Base-by-base conservation (phyloP, 805 yeast genomes). In the Lachancea thermotolerans region DNA sequence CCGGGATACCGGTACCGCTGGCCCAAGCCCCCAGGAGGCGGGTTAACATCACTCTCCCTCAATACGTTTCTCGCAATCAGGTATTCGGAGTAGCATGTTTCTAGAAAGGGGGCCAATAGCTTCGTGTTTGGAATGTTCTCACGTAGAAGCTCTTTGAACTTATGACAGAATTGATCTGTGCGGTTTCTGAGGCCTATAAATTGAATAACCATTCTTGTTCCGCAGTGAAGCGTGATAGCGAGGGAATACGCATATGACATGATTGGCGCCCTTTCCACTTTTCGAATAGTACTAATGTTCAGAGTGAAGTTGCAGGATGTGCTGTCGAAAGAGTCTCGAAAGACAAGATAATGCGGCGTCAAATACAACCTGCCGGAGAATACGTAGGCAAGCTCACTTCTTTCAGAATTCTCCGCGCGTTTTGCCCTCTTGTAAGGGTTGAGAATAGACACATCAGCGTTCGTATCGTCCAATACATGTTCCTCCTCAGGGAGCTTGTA, bases 21-120 rank as follows among this genome's bases (percentile, higher is more conserved):
- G 0, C 99, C 99, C 18, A 93, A 69, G 0, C 99, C 99, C 18
- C 95, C 95, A 8, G 71, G 67, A 0, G 95, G 89, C 0, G 88
- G 78, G 3, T 60, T 59, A 1, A 73, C 72, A 9, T 78, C 64
- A 30, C 55, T 58, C 35, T 58, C 57, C 27, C 59, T 57, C 2
- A 59, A 53, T 5, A 65, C 55, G 48, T 69, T 67, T 40, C 77
- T 74, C 50, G 80, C 81, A 49, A 82, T 78, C 34, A 82, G 72
- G 39, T 90, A 91, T 62, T 91, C 98, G 0, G 98, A 90, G 63
- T 89, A 91, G 46, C 91, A 76, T 0, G 89, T 71, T 31, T 73
- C 72, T 21, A 87, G 67, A 54, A 88, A 87, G 1, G 80, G 78
- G 18, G 74, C 79, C 47, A 91, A 68, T 30, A 72, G 69, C 44